These are phyloP conservation scores for Phytopythium aichiense DNA, from an alignment of 352 stramenopile species.

Conservation along the genomic window DNA sequence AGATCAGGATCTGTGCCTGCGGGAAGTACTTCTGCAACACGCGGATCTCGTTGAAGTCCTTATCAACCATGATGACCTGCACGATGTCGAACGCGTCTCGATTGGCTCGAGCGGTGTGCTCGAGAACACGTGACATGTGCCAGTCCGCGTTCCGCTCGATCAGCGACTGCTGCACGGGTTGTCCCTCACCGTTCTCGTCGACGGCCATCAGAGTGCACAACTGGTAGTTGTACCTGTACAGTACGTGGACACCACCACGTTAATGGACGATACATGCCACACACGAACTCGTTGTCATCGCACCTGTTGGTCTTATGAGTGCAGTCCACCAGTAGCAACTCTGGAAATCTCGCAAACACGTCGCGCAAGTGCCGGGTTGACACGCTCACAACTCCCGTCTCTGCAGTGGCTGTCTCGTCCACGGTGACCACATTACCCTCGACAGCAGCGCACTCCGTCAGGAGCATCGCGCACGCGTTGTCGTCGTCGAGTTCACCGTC, in stretches of 20 bases:
- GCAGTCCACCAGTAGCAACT: too few species aligned
- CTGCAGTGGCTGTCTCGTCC: too few species aligned
- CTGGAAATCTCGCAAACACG: too few species aligned
- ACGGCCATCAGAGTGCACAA: constrained; percentile 17
- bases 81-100: background rate
- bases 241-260: background rate
- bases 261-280: too few species aligned
- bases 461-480: too few species aligned
- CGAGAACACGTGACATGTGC: background rate
- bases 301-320: too few species aligned
- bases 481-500: too few species aligned
- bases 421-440: too few species aligned
- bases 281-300: too few species aligned
- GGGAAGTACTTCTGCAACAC: constrained; percentile 11
- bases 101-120: background rate
- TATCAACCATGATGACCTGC: constrained; percentile 6
- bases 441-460: too few species aligned
- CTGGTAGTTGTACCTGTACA: constrained; percentile 24
- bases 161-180: background rate
- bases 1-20: constrained; percentile 7
- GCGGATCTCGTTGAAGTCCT: constrained; percentile 15
- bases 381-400: too few species aligned
- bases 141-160: background rate
- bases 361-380: too few species aligned
- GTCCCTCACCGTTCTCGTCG: constrained; percentile 1